Percentiles rank a stretch among this genome's conserved stretches.
Evolutionary conservation across 805 yeast genomes (phyloP).

Genomic region (Ogataea nakhonphanomensis): DNA sequence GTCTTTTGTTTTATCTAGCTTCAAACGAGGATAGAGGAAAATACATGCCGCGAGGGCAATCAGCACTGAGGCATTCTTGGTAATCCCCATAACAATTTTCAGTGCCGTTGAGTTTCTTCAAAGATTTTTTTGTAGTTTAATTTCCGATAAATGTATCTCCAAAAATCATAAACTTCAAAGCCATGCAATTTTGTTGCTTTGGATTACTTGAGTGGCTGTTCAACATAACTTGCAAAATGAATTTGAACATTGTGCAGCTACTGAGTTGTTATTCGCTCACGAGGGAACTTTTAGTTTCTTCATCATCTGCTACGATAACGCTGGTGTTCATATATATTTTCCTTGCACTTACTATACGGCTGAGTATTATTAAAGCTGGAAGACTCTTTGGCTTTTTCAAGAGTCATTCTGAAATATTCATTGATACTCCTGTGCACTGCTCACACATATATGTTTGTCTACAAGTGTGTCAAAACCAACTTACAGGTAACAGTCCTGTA

Average conservation of each 20-base stretch:
- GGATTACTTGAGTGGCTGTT: too few species aligned
- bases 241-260: background rate
- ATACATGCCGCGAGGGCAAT: too few species aligned
- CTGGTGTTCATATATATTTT: background rate
- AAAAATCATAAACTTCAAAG: background rate
- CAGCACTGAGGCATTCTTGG: too few species aligned
- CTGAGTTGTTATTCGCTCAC: background rate
- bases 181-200: background rate
- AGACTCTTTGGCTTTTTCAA: background rate
- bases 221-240: too few species aligned
- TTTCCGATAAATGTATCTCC: too few species aligned
- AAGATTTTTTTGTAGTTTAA: too few species aligned
- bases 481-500: conserved; percentile 14
- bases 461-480: conserved; percentile 31
- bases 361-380: background rate
- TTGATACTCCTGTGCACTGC: conserved; percentile 74
- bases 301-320: background rate
- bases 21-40: too few species aligned
- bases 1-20: background rate
- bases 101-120: too few species aligned
- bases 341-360: background rate
- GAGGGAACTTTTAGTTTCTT: background rate
- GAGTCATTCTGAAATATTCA: conserved; percentile 45
- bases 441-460: conserved; percentile 65
- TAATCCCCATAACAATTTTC: too few species aligned